A percentile compares a stretch with the other conserved stretches of the same genome.
These are phyloP conservation scores for Trifolium subterraneum DNA, from an alignment of 306 rosid species.

Conservation along the genomic window DNA sequence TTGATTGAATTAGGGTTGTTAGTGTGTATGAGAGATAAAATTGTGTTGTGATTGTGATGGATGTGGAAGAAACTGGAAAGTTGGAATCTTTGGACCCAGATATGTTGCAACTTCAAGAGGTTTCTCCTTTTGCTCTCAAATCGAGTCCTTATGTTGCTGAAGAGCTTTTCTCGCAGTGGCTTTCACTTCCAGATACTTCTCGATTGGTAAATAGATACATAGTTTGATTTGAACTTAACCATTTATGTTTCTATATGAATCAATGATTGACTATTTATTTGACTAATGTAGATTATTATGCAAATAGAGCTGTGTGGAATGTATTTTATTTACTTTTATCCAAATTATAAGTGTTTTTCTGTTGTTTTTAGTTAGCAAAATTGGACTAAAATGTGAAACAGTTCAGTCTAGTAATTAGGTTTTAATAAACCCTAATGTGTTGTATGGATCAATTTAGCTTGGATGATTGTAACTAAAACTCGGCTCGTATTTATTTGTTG, in stretches of 20 bases:
- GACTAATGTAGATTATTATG: slow-evolving; percentile 38
- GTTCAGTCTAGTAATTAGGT: slow-evolving; percentile 6
- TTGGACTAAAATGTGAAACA: slow-evolving; percentile 35
- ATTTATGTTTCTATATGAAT: not conserved
- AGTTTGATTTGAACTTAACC: slow-evolving; percentile 32
- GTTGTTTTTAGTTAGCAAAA: slow-evolving; percentile 29
- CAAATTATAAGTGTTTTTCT: slow-evolving; percentile 28
- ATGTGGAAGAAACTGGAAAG: slow-evolving; percentile 64
- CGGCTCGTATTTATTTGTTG: not conserved
- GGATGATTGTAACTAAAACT: not conserved
- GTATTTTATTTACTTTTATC: not conserved
- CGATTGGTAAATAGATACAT: slow-evolving; percentile 63
- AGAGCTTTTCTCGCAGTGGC: slow-evolving; percentile 81
- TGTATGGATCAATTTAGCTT: not conserved
- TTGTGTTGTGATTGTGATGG: slow-evolving; percentile 61
- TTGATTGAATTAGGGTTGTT: slow-evolving; percentile 48
- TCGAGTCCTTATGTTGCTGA: slow-evolving; percentile 66
- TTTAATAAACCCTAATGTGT: slow-evolving; percentile 33
- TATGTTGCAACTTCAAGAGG: slow-evolving; percentile 76
- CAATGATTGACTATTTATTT: slow-evolving; percentile 37
- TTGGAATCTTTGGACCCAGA: slow-evolving; percentile 66
- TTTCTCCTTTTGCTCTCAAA: slow-evolving; percentile 68
- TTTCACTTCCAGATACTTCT: slow-evolving; percentile 75
- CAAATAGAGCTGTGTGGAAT: slow-evolving; percentile 28
- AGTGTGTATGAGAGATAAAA: slow-evolving; percentile 49